Base-by-base conservation (phyloP, 495 filamentous ascomycete genomes). In the Aspergillus wentii region DNA sequence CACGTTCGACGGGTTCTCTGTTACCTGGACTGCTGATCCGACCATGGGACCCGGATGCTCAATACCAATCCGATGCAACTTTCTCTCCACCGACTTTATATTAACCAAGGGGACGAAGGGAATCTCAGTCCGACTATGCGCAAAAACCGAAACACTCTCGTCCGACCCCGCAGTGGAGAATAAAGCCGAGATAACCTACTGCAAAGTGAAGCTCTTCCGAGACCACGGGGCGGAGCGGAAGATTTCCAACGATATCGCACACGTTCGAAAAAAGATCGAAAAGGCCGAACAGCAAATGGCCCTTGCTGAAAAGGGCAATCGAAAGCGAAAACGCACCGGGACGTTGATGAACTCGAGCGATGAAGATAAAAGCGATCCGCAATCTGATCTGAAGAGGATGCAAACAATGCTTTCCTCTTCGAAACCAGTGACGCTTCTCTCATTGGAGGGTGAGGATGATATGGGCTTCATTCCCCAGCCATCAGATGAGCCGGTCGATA, bases 41-140 rank as follows among this genome's bases (percentile, higher is more conserved):
- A n/a, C 10, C 8, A 19, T 10, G 3, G 32, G 16, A 5, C 32
- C 16, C 8, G 32, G 18, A 17, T 86, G 82, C 60, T 80, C 71
- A 22, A 72, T 92, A 26, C 76, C 84, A 17, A 83, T 91, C 13
- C 82, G 86, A 34, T 92, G 90, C 71, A 91, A 92, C 60, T 92
- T 91, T 49, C 72, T 92, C 0, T 92, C 86, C 0, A 92, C 87
- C 16, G 86, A 92, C 52, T 92, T 91, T 52, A 91, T 85, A 56
- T 86, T 90, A 44, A 90, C 86, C 17, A 92, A 92, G 46, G 87
- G 86, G 29, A 86, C 91, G 18, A 92, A 91, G 56, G 86, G 86
- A 9, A 90, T 90, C 37, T 85, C 86, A 0, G 85, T 92, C 13
- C 68, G 86, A 19, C 68, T 92, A 5, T 91, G 87, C 55, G 75